Percentiles rank a stretch among this genome's conserved stretches.
These are phyloP conservation scores for Colletotrichum liaoningense DNA, from an alignment of 2,329 filamentous ascomycete genomes.

Conservation along the genomic window DNA sequence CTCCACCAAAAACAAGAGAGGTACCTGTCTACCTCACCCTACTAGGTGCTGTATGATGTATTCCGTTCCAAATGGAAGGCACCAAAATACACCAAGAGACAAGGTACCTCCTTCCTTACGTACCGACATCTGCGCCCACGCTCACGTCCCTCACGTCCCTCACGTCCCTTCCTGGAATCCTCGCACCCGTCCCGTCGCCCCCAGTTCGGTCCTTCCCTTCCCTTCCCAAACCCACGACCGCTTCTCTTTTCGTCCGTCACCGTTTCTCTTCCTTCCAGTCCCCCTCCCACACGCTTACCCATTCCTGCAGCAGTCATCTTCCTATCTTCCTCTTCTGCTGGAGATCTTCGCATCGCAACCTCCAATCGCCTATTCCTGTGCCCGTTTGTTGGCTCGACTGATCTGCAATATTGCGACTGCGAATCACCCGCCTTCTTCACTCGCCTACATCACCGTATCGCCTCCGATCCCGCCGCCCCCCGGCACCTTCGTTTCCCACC, in stretches of 20 bases:
- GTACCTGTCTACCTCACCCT: not conserved
- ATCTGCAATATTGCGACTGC: not conserved
- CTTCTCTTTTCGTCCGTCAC: conserved; percentile 20
- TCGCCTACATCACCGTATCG: conserved; percentile 1
- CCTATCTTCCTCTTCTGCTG: not conserved
- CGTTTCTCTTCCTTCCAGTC: not conserved
- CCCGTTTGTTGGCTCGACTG: no score
- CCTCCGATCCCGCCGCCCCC: conserved; percentile 4
- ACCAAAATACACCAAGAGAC: no score
- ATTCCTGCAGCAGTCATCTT: not conserved
- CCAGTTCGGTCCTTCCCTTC: conserved; percentile 18
- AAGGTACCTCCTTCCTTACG: not conserved
- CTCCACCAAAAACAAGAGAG: not conserved
- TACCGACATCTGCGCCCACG: not conserved
- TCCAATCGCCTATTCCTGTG: not conserved
- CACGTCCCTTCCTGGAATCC: conserved; percentile 8
- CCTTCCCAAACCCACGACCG: conserved; percentile 23
- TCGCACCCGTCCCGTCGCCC: conserved; percentile 23
- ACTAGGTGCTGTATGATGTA: no score
- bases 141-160: conserved; percentile 23
- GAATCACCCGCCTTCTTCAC: not conserved
- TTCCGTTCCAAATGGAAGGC: no score
- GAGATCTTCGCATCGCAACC: not conserved
- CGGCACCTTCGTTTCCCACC: conserved; percentile 19
- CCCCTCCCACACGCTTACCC: not conserved